Evolutionary conservation across 306 rosid genomes (phyloP).

Genomic region (Sindora glabra): DNA sequence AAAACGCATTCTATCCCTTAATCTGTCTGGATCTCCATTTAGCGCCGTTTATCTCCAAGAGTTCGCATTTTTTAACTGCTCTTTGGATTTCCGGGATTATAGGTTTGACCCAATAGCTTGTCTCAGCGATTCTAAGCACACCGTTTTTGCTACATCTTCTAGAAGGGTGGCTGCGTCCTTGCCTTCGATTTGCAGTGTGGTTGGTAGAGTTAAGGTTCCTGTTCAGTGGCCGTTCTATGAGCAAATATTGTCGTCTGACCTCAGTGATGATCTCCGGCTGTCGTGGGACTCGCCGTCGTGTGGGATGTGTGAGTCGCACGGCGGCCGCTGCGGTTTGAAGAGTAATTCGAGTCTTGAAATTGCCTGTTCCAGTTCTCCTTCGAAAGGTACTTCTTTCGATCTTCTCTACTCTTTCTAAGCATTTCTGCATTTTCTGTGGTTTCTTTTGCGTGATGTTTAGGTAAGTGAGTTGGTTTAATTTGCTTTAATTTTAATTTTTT

Average conservation of each 20-base stretch:
- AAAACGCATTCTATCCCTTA: conserved; percentile 36
- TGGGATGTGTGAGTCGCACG: conserved; percentile 43
- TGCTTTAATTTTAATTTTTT: no score
- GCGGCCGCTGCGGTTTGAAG: conserved; percentile 52
- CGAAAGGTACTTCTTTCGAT: conserved; percentile 20
- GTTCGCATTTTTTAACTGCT: conserved; percentile 66
- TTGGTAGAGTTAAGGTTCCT: conserved; percentile 37
- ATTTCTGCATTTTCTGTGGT: neutral
- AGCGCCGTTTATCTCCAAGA: conserved; percentile 18
- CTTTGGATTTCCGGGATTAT: conserved; percentile 21
- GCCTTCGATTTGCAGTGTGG: conserved; percentile 22
- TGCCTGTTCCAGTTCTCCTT: conserved; percentile 36
- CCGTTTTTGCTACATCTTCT: conserved; percentile 52
- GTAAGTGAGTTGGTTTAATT: no score
- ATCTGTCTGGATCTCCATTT: conserved; percentile 49
- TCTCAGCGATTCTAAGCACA: conserved; percentile 28
- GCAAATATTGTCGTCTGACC: conserved; percentile 27
- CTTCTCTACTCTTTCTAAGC: neutral
- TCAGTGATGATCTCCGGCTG: conserved; percentile 29
- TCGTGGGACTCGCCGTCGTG: conserved; percentile 59
- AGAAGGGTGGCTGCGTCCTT: neutral
- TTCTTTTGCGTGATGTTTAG: no score
- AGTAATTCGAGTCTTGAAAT: conserved; percentile 20
- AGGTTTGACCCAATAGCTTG: conserved; percentile 45
- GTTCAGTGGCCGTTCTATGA: conserved; percentile 25